Base-by-base conservation (phyloP, 1,139 yeast species). In the Arxiozyma bovina region DNA sequence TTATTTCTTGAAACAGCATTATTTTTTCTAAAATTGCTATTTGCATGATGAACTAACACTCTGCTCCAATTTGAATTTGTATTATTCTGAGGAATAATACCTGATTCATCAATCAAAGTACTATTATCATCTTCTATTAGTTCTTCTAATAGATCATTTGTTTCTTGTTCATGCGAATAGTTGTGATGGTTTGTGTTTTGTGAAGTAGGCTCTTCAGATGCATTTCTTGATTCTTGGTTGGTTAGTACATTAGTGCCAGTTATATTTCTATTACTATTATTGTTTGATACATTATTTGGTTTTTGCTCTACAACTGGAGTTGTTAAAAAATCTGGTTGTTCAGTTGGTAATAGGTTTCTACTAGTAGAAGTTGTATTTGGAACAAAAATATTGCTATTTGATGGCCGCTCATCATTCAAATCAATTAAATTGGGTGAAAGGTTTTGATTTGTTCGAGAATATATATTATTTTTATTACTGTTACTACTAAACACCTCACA, bases 361-460 rank as follows among this genome's bases (percentile, higher is more conserved):
- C 34, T 22, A 48, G 15, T 17, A 4, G 6, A 30, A 21, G n/a
- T 42, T 3, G 9, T 15, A 20, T 41, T 15, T 38, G 49, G 42
- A 18, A 34, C 30, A 46, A 46, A 46, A 8, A 43, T 22, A 15
- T 42, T 34, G 7, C 27, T 21, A 21, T 17, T 42, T 41, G 48
- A 6, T 38, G 42, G 12, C 12, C 42, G 52, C 21, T 59, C 56
- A 42, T 67, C 73, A 45, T 65, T 68, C 5, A 71, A 56, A 51
- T 70, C 70, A 20, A 71, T 69, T 30, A 71, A 55, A 53, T 70
- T 67, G n/a, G 74, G 74, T 3, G 71, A 57, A 6, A 58, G 58
- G 2, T 57, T 42, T 57, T 58, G 45, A 56, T 57, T 48, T 55
- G 9, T 8, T 27, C 8, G 30, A 8, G 30, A 27, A 27, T 27